Base-by-base conservation (phyloP, 1,139 yeast species). In the Geotrichum histeridarum region DNA sequence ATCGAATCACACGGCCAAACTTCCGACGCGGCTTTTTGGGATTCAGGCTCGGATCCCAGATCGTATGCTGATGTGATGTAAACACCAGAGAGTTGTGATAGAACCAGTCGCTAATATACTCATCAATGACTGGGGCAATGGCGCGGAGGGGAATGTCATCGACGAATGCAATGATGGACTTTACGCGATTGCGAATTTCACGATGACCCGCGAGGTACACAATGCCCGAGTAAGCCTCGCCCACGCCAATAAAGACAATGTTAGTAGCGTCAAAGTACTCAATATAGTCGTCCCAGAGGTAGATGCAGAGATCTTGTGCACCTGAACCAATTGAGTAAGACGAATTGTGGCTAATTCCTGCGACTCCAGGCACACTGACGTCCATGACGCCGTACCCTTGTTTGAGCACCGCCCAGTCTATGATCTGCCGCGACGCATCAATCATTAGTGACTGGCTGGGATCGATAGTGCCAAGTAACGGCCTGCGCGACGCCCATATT, bases 161-260 rank as follows among this genome's bases (percentile, higher is more conserved):
- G 30, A 85, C 74, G 65, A 85, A 88, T 49, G 83, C 82, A 37
- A 90, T 79, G 1, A 90, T 80, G 9, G 94, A 90, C 63, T 82
- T 82, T 5, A 86, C 89, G 38, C 84, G 80, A 51, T 81, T 83
- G 42, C 82, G 73, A 11, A 77, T 72, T 39, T 78, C 81, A 52
- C 98, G 77, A 67, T 91, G 95, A 4, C 96, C 96, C 53, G 86
- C 81, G 35, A 93, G 73, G 69, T 91, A 95, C 1, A 91, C 94
- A 44, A 91, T 79, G 1, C 96, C 88, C 52, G 88, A 84, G 65
- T 88, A 87, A 0, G 97, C 83, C 59, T 89, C 95, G 42, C 99
- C 99, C 59, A 86, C 80, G 1, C 98, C 98, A 39, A 91, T 78
- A 66, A 93, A 83, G 0, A 89, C 84, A 50, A 94, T 69, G 61